Conservation (phyloP, 805 yeast species). For the Yamadazyma philogaea region DNA sequence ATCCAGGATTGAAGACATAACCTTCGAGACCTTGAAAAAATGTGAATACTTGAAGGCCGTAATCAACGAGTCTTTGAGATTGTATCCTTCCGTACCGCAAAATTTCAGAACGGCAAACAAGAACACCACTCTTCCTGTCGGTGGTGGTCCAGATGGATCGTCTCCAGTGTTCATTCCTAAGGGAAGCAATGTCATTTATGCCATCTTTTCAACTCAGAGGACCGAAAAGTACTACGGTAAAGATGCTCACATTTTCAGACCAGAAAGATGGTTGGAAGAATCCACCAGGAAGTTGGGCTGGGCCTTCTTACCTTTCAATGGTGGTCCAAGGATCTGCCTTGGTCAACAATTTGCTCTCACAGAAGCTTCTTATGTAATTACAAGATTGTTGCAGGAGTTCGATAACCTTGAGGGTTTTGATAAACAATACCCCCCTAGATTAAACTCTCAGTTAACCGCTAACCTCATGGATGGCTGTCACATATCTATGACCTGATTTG, state of each 20-base stretch:
- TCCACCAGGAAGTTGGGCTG: constrained; percentile 37
- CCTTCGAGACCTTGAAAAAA: constrained; percentile 37
- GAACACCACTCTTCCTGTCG: constrained; percentile 30
- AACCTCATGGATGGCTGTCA: constrained; percentile 22
- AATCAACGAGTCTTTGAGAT: constrained; percentile 34
- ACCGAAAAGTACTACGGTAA: constrained; percentile 27
- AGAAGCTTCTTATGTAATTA: constrained; percentile 47
- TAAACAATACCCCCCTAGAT: constrained; percentile 24
- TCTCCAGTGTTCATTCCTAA: constrained; percentile 21
- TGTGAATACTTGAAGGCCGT: constrained; percentile 38
- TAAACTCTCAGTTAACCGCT: constrained; percentile 30
- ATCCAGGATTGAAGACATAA: constrained; percentile 26
- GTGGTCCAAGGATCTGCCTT: constrained; percentile 54
- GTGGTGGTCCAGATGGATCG: constrained; percentile 30
- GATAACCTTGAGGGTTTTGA: constrained; percentile 18
- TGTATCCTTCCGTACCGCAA: constrained; percentile 34
- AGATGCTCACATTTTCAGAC: constrained; percentile 33
- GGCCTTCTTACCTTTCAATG: constrained; percentile 53
- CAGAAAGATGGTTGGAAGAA: constrained; percentile 38
- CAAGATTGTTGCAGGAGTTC: constrained; percentile 29
- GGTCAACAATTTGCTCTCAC: constrained; percentile 58
- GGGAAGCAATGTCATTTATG: constrained; percentile 20
- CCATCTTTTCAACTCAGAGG: constrained; percentile 22
- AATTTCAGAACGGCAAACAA: constrained; percentile 29
- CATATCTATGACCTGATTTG: constrained; percentile 9